A percentile compares a stretch with the other conserved stretches of the same genome.
Evolutionary conservation across 2,329 filamentous ascomycete genomes (phyloP).

Genomic region (Thermoascus crustaceus): DNA sequence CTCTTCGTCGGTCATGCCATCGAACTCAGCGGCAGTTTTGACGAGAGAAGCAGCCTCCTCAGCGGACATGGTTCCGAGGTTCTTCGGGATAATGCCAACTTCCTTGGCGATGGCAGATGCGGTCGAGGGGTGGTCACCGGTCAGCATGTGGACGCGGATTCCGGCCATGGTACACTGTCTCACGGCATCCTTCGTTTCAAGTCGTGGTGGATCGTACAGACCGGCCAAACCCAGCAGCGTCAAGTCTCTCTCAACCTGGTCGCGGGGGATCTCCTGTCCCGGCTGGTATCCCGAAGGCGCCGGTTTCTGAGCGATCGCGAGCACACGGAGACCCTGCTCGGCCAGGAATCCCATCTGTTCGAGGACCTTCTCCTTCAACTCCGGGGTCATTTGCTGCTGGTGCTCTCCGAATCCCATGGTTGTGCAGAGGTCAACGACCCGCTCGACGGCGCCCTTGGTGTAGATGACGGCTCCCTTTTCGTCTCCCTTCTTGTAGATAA

Average conservation of each 20-base stretch:
- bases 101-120: conserved; percentile 50
- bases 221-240: conserved; percentile 52
- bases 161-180: conserved; percentile 46
- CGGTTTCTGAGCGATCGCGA: conserved; percentile 45
- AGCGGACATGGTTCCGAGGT: conserved; percentile 36
- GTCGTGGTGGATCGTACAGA: conserved; percentile 54
- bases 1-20: conserved; percentile 44
- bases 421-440: conserved; percentile 50
- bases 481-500: conserved; percentile 42
- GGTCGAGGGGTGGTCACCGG: conserved; percentile 50
- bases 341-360: conserved; percentile 51
- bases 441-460: conserved; percentile 56
- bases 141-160: conserved; percentile 51
- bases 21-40: conserved; percentile 50
- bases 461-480: conserved; percentile 37
- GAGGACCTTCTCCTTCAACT: conserved; percentile 39
- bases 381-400: conserved; percentile 32
- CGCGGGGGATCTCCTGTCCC: conserved; percentile 33
- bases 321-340: conserved; percentile 51
- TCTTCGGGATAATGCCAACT: conserved; percentile 47
- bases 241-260: conserved; percentile 46
- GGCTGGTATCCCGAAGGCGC: conserved; percentile 15
- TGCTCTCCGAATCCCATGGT: conserved; percentile 35
- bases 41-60: conserved; percentile 43
- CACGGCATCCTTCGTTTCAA: conserved; percentile 51